Conservation (phyloP, 306 rosid species). For the Glycyrrhiza uralensis region DNA sequence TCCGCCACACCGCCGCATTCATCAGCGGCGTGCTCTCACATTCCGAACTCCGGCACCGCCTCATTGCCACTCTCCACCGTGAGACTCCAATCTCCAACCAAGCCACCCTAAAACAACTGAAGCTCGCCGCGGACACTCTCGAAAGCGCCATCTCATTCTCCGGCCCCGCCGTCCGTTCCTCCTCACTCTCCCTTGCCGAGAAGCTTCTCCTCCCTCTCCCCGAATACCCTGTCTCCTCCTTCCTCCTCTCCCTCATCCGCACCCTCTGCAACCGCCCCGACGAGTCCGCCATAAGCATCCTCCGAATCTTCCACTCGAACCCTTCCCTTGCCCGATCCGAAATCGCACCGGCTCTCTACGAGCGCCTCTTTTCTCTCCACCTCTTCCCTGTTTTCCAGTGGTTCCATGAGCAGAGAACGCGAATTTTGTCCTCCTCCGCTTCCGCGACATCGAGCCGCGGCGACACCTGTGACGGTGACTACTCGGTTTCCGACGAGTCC, state of each 20-base stretch:
- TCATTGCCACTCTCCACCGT: conserved; percentile 39
- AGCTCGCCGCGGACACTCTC: conserved; percentile 52
- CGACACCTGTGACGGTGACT: conserved; percentile 30
- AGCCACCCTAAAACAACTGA: conserved; percentile 42
- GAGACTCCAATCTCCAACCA: conserved; percentile 24
- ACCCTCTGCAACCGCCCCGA: conserved; percentile 39
- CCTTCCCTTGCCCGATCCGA: conserved; percentile 67
- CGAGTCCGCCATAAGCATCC: conserved; percentile 51
- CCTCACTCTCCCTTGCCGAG: conserved; percentile 62
- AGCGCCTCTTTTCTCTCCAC: conserved; percentile 59
- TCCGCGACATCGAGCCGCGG: neutral
- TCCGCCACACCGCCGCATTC: conserved; percentile 51
- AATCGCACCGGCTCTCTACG: conserved; percentile 64
- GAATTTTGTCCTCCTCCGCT: conserved; percentile 33
- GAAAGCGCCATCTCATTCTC: conserved; percentile 53
- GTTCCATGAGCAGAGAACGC: conserved; percentile 54
- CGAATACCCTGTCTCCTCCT: conserved; percentile 43
- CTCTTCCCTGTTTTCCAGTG: conserved; percentile 61
- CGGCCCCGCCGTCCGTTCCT: conserved; percentile 37
- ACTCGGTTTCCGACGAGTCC: conserved; percentile 35
- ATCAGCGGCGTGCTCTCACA: conserved; percentile 40
- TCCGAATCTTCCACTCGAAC: conserved; percentile 43
- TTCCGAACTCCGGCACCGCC: conserved; percentile 48
- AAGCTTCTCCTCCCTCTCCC: conserved; percentile 60
- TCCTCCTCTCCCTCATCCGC: conserved; percentile 60